phyloP scores from a whole-genome alignment of 1,139 yeast genomes.

The Zygoascus sp. region DNA sequence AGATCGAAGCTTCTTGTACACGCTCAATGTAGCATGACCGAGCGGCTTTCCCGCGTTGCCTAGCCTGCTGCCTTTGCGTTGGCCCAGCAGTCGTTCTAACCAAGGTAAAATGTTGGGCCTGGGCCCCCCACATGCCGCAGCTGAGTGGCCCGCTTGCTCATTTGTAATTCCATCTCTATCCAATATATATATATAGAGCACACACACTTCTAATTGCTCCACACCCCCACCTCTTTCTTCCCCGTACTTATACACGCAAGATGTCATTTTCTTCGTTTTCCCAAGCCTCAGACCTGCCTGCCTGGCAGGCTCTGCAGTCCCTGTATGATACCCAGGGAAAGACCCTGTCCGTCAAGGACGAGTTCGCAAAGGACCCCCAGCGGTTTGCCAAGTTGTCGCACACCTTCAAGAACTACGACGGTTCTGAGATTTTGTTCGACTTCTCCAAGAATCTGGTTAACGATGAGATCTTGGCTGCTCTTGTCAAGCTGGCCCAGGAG shows the following conservation, averaged over 20 bases:
- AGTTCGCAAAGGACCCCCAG: constrained; percentile 65
- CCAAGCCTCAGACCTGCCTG: constrained; percentile 69
- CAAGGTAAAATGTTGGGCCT: background rate
- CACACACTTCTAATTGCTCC: background rate
- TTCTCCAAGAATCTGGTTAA: constrained; percentile 90
- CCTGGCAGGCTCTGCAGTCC: constrained; percentile 76
- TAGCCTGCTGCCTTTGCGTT: no score
- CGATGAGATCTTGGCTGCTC: constrained; percentile 66
- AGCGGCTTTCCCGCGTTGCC: no score
- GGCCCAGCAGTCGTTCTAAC: no score
- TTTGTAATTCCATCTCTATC: background rate
- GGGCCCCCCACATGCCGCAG: background rate
- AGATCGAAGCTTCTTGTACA: no score
- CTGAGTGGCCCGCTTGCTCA: background rate
- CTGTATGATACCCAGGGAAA: constrained; percentile 67
- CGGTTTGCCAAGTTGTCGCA: constrained; percentile 74
- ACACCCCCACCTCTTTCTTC: background rate
- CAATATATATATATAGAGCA: background rate
- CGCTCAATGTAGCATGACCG: no score
- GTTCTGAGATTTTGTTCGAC: constrained; percentile 84
- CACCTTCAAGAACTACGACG: constrained; percentile 78
- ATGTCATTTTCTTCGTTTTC: constrained; percentile 49
- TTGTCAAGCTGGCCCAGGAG: constrained; percentile 80
- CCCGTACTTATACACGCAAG: background rate
- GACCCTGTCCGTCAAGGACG: constrained; percentile 66